Base-by-base conservation (phyloP, 768 basidiomycete species). In the Hortiboletus campestris region DNA sequence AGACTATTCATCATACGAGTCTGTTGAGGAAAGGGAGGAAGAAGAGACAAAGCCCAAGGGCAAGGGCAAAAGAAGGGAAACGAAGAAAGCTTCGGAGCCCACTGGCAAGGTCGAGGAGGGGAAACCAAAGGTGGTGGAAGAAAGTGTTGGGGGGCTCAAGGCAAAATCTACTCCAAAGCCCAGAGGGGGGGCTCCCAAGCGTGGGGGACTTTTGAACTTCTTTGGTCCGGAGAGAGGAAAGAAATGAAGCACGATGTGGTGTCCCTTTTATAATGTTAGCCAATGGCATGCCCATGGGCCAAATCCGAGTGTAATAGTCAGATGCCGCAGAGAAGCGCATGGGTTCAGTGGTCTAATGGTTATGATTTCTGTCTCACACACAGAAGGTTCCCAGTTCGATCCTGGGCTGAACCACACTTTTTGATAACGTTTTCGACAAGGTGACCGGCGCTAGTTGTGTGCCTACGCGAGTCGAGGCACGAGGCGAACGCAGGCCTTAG, bases 1-100 rank as follows among this genome's bases (percentile, higher is more conserved):
- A 65, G 91, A 92, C 66, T 88, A 89, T 66, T 88, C 88, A 8
- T 83, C 83, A 17, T 92, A 89, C 64, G 90, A 93, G 70, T 90
- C 89, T 10, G 86, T 87, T 9, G 87, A 84, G 53, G 78, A 85
- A 29, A 82, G 72, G 14, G 73, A 70, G 3, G 77, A 68, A 28
- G 56, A 59, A 32, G 56, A 59, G 56, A 53, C 58, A 12, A 73
- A 66, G 40, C 49, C 51, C 14, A 63, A 52, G 17, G 38, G 38
- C n/a, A 63, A 53, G 52, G 56, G 55, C 1, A 67, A 63, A 35
- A 38, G 6, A 17, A 67, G 36, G 36, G 59, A 54, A 50, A 60
- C 56, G 43, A 65, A 71, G 57, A 62, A 62, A 43, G 29, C 16
- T n/a, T 22, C 20, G 1, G 56, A 64, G 16, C 31, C 57, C 25